Base-by-base conservation (phyloP, 345 rosid species). In the Citrus australasica region DNA sequence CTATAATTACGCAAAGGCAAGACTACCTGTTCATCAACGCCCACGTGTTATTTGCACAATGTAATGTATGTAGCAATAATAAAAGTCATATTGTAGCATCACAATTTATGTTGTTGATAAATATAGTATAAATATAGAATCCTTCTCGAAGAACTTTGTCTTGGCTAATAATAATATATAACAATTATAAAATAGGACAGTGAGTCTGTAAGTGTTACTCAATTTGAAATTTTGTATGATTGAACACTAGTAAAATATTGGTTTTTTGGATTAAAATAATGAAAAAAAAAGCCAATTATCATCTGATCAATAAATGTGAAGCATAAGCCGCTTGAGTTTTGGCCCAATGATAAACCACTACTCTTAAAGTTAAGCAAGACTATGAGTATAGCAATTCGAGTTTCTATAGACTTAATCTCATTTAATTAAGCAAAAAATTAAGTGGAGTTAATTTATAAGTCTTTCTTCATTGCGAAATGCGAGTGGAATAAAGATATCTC, bases 391-490 rank as follows among this genome's bases (percentile, higher is more conserved):
- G 4, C 4, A 6, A 1, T 33, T 4, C 6, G 6, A 33, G 35
- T 33, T 0, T 33, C 0, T 0, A 33, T 33, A 33, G 0, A 6
- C 0, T 33, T 6, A 33, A 5, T 0, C 1, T 5, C 1, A 0
- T 0, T 33, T 0, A 33, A 33, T 33, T 0, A 33, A 33, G 3
- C 0, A 33, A 33, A 33, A 33, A 33, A 4, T 5, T 33, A 5
- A 0, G 35, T 33, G 0, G 6, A 33, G 1, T 33, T 33, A 33
- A 33, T 33, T 5, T 33, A 6, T 0, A 33, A 4, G 1, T 33
- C 35, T 33, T 33, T 5, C 1, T 33, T 1, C 1, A 1, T 33
- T 33, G 0, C 35, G 6, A 33, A 33, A 0, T 33, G 0, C 0
- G 0, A 33, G 0, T 5, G 0, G 1, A 33, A 6, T 0, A 33